phyloP scores from a whole-genome alignment of 257 asterid genomes.

The Verbascum thapsus region DNA sequence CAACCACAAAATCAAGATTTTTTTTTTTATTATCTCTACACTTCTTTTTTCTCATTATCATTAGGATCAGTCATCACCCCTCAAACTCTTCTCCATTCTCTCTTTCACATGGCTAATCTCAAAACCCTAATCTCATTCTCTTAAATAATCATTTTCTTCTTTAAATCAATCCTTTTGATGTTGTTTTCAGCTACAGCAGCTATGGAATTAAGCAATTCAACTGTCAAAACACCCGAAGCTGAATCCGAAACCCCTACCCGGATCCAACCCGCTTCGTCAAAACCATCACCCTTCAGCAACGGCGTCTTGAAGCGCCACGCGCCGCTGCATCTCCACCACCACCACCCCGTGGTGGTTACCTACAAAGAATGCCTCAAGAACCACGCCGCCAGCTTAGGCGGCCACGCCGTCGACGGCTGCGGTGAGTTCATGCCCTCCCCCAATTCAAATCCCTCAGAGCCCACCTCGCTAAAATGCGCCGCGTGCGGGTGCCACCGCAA shows the following conservation, averaged over 20 bases:
- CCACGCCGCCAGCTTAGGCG: constrained; percentile 87
- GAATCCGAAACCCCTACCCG: constrained; percentile 73
- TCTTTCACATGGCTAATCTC: constrained; percentile 34
- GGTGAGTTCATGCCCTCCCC: constrained; percentile 96
- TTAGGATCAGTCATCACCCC: constrained; percentile 43
- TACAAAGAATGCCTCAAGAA: constrained; percentile 92
- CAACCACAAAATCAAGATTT: constrained; percentile 67
- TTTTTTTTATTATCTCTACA: constrained; percentile 60
- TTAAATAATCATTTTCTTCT: not conserved
- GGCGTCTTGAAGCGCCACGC: constrained; percentile 88
- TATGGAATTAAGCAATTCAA: constrained; percentile 59
- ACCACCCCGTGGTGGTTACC: constrained; percentile 58
- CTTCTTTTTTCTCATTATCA: too few species aligned
- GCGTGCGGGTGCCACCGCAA: constrained; percentile 98
- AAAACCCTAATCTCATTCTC: constrained; percentile 36
- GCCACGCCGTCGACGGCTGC: constrained; percentile 96
- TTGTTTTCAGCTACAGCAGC: constrained; percentile 42
- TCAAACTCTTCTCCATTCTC: constrained; percentile 27
- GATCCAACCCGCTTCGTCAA: constrained; percentile 63
- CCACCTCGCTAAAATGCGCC: constrained; percentile 91
- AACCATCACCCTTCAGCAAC: constrained; percentile 56
- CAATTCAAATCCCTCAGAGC: constrained; percentile 58
- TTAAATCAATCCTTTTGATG: constrained; percentile 26
- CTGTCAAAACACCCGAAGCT: constrained; percentile 69
- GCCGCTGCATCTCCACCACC: constrained; percentile 49